A percentile compares a stretch with the other conserved stretches of the same genome.
phyloP scores from a whole-genome alignment of 225 moss, liverwort and hornwort genomes.

The Anthoceros angustus region DNA sequence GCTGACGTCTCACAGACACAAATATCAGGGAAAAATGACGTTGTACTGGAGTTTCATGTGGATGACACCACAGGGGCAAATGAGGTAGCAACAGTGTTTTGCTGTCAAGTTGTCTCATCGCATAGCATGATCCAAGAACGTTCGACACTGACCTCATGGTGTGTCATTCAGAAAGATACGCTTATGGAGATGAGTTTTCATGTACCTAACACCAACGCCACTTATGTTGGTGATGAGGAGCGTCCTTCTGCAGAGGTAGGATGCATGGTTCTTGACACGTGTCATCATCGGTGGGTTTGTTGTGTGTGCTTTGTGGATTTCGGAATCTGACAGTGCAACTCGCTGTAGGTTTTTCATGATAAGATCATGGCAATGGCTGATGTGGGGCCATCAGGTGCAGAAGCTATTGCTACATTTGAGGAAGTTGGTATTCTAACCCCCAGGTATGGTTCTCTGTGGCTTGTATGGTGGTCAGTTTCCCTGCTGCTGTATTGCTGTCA shows the following conservation, averaged over 20 bases:
- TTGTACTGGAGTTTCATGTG: conserved; percentile 93
- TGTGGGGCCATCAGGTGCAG: conserved; percentile 68
- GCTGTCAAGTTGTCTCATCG: not conserved
- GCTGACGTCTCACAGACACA: conserved; percentile 91
- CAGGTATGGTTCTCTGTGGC: conserved; percentile 17
- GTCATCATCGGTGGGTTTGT: not conserved
- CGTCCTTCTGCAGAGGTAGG: conserved; percentile 72
- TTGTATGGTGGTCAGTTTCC: not conserved
- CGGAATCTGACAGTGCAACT: conserved; percentile 18
- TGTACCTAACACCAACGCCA: conserved; percentile 60
- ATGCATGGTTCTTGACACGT: no score
- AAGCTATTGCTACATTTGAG: conserved; percentile 68
- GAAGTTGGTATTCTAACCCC: conserved; percentile 88
- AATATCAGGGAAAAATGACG: conserved; percentile 97
- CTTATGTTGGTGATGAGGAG: conserved; percentile 83
- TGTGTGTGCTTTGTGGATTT: conserved; percentile 11
- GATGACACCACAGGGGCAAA: conserved; percentile 95
- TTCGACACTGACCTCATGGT: not conserved
- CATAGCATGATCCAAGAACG: not conserved
- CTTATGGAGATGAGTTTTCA: conserved; percentile 96
- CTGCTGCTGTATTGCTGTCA: no score
- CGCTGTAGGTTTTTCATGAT: conserved; percentile 55
- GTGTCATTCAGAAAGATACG: conserved; percentile 54
- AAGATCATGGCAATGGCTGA: conserved; percentile 82
- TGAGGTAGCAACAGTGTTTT: conserved; percentile 25